phyloP scores from a whole-genome alignment of 306 rosid genomes.

The Macrotyloma uniflorum region DNA sequence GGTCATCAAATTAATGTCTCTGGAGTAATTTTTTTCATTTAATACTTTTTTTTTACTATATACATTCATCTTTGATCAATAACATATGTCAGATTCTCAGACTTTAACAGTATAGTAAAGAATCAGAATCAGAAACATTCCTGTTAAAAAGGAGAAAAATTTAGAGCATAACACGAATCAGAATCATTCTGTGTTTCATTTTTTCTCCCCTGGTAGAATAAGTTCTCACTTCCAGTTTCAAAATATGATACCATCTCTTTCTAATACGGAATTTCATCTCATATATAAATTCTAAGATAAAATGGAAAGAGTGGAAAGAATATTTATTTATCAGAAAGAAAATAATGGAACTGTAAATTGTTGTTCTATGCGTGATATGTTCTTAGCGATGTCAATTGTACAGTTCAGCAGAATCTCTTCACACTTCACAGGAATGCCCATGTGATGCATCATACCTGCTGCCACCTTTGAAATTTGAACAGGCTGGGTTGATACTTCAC shows the following conservation, averaged over 20 bases:
- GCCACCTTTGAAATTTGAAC: slow-evolving; percentile 2
- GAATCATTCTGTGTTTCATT: neutral
- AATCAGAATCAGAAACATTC: neutral
- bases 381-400: neutral
- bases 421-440: slow-evolving; percentile 8
- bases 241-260: too few species aligned
- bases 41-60: neutral
- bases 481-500: neutral
- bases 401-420: slow-evolving; percentile 16
- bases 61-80: neutral
- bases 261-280: too few species aligned
- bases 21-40: neutral
- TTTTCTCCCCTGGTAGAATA: neutral
- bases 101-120: neutral
- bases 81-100: neutral
- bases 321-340: slow-evolving; percentile 24
- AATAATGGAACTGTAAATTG: neutral
- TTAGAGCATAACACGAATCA: neutral
- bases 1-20: slow-evolving; percentile 36
- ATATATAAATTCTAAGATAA: too few species aligned
- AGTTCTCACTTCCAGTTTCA: neutral
- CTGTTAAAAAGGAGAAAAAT: too few species aligned
- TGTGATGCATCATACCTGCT: slow-evolving; percentile 5
- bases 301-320: neutral
- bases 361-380: neutral